Evolutionary conservation across 164 flowering plant species (phyloP), one percentile per base, ranked within the genome.

Genomic region (Sedum album): DNA sequence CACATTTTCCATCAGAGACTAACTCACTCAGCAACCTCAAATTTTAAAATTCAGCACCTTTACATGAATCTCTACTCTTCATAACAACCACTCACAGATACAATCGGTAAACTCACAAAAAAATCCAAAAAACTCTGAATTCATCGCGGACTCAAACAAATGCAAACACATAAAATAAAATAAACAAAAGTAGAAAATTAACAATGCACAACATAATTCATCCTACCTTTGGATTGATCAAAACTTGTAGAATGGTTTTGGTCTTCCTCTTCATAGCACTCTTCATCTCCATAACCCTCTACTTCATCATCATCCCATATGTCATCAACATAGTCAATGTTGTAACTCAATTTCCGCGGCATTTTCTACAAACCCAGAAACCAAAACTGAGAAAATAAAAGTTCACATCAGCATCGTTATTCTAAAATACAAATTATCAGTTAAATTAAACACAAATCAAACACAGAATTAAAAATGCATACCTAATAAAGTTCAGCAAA

Each of bases 301-400:
- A 20, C 60, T 7, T 21, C 60, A 5, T 55, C 61, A 1, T 55
- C 61, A 55, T 55, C 61, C 61, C 61, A 55, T 9, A 55, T 55
- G 18, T 55, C 61, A 55, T 55, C 61, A n/a, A n/a, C n/a, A 55
- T 55, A 55, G 61, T 55, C 61, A 55, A 55, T 55, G 26, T 55
- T 55, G 18, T 55, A 55, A 55, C 61, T 55, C 61, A 55, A 55
- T 26, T 55, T 55, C 31, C 61, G 28, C 31, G 61, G 61, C 61
- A 55, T 55, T 55, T 25, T 28, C n/a, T 25, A 1, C 28, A 21
- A 15, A 7, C 28, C 60, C 3, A 35, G 6, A 23, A 53, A 53
- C 1, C 61, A 31, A 55, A 55, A 10, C 61, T 26, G 61, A 55
- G 7, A 25, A 23, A 25, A n/a, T n/a, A n/a, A 25, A 8, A 25